Conservation (phyloP, 495 filamentous ascomycete species). For the Lasiosphaeris hirsuta region DNA sequence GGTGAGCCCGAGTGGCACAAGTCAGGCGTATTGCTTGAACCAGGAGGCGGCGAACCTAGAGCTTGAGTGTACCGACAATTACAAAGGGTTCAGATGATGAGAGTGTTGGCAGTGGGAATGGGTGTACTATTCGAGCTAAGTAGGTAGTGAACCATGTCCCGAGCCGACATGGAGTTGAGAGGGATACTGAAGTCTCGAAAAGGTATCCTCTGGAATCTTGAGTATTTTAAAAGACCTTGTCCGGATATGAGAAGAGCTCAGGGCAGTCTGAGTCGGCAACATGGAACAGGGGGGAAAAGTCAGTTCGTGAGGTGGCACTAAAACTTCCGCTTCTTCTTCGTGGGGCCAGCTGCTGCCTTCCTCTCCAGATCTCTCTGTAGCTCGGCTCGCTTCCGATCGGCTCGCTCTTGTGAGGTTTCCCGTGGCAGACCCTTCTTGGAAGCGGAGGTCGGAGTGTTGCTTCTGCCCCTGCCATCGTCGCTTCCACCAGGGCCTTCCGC, state of each 20-base stretch:
- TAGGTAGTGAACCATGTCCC: too few species aligned
- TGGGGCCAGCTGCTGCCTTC: slow-evolving; percentile 58
- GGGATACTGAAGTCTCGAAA: too few species aligned
- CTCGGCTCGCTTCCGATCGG: slow-evolving; percentile 60
- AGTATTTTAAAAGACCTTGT: too few species aligned
- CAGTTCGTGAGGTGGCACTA: slow-evolving; percentile 13
- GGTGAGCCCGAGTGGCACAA: slow-evolving; percentile 45
- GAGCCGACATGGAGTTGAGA: background rate
- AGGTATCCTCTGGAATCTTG: too few species aligned
- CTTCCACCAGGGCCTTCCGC: slow-evolving; percentile 1
- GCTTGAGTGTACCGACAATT: slow-evolving; percentile 40
- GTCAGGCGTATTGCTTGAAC: slow-evolving; percentile 53
- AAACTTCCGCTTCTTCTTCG: slow-evolving; percentile 68
- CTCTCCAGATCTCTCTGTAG: slow-evolving; percentile 62
- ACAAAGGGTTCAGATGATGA: slow-evolving; percentile 28
- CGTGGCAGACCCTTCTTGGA: slow-evolving; percentile 16
- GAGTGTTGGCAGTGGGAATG: background rate
- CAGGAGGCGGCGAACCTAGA: slow-evolving; percentile 43
- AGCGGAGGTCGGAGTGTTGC: slow-evolving; percentile 9
- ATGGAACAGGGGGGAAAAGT: too few species aligned
- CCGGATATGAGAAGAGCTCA: background rate
- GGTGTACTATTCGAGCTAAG: background rate
- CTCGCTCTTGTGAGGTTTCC: slow-evolving; percentile 53
- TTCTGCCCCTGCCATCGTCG: slow-evolving; percentile 20
- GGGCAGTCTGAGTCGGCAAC: too few species aligned